Conservation (phyloP, 805 yeast species). For the Saccharomycopsis fermentans region DNA sequence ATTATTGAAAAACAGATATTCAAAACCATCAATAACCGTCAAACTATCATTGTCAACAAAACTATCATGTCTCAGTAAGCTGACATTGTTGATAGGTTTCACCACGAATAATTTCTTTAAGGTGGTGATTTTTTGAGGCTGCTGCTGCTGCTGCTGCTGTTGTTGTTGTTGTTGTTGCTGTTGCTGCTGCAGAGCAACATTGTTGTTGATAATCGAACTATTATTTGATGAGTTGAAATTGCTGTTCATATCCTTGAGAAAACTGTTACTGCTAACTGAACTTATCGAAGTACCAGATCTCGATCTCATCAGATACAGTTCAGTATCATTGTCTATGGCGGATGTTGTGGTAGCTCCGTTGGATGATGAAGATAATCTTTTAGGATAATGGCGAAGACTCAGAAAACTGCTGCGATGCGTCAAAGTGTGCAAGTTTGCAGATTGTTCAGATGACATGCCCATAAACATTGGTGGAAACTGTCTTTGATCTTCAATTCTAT, state of each 20-base stretch:
- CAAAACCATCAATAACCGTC: slow-evolving; percentile 7
- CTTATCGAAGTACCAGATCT: slow-evolving; percentile 2
- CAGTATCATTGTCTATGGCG: not conserved
- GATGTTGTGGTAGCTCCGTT: not conserved
- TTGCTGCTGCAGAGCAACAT: not conserved
- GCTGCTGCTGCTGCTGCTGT: not conserved
- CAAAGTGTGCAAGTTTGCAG: not conserved
- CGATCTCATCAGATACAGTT: not conserved
- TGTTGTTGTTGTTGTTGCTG: not conserved
- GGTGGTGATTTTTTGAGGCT: not conserved
- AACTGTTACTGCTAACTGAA: not conserved
- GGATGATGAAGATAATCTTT: not conserved
- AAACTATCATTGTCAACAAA: slow-evolving; percentile 1
- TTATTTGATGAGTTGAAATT: not conserved
- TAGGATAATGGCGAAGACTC: not conserved
- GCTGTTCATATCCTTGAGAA: not conserved
- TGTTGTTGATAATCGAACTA: not conserved
- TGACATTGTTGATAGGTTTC: not conserved
- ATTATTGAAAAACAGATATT: not conserved
- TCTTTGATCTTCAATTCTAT: not conserved
- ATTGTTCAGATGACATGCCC: not conserved
- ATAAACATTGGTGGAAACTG: not conserved
- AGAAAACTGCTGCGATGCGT: slow-evolving; percentile 1
- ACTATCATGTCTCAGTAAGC: not conserved
- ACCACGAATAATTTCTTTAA: slow-evolving; percentile 5